Conservation (phyloP, 164 flowering plant species). For the Stephania japonica region DNA sequence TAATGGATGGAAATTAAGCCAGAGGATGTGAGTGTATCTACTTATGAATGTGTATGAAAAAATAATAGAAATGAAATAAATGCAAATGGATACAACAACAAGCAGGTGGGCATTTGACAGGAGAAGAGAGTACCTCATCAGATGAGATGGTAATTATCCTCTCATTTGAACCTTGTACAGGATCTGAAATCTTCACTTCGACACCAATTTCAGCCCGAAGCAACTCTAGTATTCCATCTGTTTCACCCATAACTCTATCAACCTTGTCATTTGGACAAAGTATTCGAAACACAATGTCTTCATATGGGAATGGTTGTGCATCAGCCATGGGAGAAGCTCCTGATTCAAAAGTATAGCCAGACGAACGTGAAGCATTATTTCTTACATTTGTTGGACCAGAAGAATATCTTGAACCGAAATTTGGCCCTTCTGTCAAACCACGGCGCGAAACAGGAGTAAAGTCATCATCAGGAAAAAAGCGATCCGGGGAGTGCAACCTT, state of each 20-base stretch:
- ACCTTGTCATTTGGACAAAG: slow-evolving; percentile 81
- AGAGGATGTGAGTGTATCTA: not conserved
- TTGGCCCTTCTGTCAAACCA: slow-evolving; percentile 41
- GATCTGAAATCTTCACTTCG: slow-evolving; percentile 63
- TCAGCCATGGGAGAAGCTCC: slow-evolving; percentile 40
- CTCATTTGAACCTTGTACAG: slow-evolving; percentile 65
- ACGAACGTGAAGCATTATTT: slow-evolving; percentile 40
- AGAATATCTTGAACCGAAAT: slow-evolving; percentile 40
- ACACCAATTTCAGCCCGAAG: slow-evolving; percentile 90
- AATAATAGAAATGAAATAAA: not conserved
- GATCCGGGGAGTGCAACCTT: slow-evolving; percentile 65
- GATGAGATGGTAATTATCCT: slow-evolving; percentile 66
- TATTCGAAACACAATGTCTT: slow-evolving; percentile 81
- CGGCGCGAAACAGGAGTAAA: slow-evolving; percentile 45
- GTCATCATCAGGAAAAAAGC: slow-evolving; percentile 72
- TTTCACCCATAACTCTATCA: slow-evolving; percentile 65
- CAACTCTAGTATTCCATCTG: slow-evolving; percentile 69
- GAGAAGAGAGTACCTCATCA: slow-evolving; percentile 59
- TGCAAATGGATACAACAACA: not conserved
- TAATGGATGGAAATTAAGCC: not conserved
- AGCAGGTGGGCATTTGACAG: not conserved
- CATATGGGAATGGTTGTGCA: slow-evolving; percentile 41
- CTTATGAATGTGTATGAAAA: not conserved
- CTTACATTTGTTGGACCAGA: slow-evolving; percentile 27
- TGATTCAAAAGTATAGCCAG: slow-evolving; percentile 42